A percentile compares a stretch with the other conserved stretches of the same genome.
Conservation (phyloP, 441 rosid species). For the Pelargonium citronellum region DNA sequence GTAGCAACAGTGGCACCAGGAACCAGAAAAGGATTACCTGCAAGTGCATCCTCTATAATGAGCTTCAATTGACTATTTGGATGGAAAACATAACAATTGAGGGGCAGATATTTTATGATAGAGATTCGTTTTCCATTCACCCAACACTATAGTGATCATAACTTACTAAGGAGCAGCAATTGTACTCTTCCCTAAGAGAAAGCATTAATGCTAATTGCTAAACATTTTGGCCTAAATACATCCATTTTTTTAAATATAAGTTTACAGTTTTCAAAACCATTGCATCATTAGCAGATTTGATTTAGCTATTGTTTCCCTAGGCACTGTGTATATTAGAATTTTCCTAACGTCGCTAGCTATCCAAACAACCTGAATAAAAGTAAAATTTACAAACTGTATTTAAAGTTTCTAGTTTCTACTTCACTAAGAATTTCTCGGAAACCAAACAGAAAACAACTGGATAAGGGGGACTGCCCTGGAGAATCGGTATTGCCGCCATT, state of each 20-base stretch:
- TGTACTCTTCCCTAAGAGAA: not conserved
- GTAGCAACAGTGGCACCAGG: conserved; percentile 92
- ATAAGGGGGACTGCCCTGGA: not conserved
- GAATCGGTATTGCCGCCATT: not conserved
- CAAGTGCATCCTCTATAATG: conserved; percentile 13
- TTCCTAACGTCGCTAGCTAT: not conserved
- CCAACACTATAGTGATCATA: not conserved
- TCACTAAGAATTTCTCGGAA: not conserved
- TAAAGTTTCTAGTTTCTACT: not conserved
- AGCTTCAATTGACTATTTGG: conserved; percentile 12
- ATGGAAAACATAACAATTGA: not conserved
- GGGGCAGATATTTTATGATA: not conserved
- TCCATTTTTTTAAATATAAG: not conserved
- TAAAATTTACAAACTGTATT: not conserved
- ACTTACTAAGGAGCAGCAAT: not conserved
- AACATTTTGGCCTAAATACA: not conserved
- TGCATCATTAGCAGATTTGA: not conserved
- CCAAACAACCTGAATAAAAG: not conserved
- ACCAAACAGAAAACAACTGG: not conserved
- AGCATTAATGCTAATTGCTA: not conserved
- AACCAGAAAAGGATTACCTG: conserved; percentile 64
- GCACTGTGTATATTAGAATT: not conserved
- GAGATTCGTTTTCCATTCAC: not conserved
- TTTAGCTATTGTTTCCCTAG: not conserved
- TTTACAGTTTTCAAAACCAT: not conserved